Evolutionary conservation across 2,329 filamentous ascomycete species (phyloP), one percentile per base, ranked within the genome.

Genomic region (Aphanoascus verrucosus): DNA sequence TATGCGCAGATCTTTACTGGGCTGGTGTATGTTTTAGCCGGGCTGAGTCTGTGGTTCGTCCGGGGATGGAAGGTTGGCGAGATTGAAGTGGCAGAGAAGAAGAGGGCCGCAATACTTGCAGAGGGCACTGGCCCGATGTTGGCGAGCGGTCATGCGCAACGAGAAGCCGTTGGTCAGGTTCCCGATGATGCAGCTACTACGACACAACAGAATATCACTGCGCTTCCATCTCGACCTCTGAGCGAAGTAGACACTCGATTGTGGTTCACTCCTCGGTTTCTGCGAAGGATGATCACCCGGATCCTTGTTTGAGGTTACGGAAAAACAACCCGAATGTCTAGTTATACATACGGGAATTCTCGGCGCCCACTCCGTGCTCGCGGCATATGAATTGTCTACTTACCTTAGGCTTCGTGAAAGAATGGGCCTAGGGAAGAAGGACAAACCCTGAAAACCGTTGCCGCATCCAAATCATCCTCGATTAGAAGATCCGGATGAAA

Each of bases 11-110:
- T 84, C 1, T 84, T 85, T 57, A 75, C 77, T 0, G 82, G 79
- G 1, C 69, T 80, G 55, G 78, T 83, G 71, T 86, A 79, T 59
- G 63, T 84, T 19, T 74, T 69, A 1, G 78, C 76, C 12, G 77
- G 77, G 14, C 15, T 74, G 7, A 80, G 72, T 57, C 51, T 71
- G 32, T 72, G 69, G 68, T 28, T 72, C 5, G 66, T 70, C 6
- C 62, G 69, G 28, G 65, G 65, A 1, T 72, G 69, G 69, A 71
- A 71, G 50, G 62, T 72, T 17, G 64, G 67, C 3, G 64, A 70
- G 53, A 54, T 57, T 48, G 43, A 60, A 38, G 17, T 55, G 19
- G 49, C 52, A 2, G 57, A 59, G 42, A 55, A 52, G 37, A 54
- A 53, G 52, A 49, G 54, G 11, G 53, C 54, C 3, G 14, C 57